These are phyloP conservation scores for Acer yangbiense DNA, from an alignment of 345 rosid genomes.

Conservation along the genomic window DNA sequence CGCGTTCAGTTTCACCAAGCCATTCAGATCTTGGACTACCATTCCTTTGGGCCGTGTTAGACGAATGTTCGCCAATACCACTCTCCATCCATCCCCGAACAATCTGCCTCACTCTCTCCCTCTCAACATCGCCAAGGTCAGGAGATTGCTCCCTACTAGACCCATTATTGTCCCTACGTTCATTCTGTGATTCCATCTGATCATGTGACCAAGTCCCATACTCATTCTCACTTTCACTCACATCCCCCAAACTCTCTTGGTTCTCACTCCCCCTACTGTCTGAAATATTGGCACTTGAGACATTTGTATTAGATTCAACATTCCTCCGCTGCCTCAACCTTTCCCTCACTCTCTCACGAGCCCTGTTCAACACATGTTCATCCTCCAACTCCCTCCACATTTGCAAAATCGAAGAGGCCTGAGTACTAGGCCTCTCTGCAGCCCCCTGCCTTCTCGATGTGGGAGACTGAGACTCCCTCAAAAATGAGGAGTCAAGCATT, in stretches of 20 bases:
- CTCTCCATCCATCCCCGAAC: constrained; percentile 94
- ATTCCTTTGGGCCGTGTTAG: constrained; percentile 61
- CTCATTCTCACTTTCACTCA: constrained; percentile 85
- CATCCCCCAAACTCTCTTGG: constrained; percentile 69
- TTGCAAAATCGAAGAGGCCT: constrained; percentile 82
- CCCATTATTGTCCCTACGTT: constrained; percentile 49
- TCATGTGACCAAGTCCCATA: constrained; percentile 77
- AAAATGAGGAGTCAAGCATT: constrained; percentile 91
- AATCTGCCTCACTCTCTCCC: constrained; percentile 97
- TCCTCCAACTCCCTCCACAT: constrained; percentile 99
- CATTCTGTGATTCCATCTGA: constrained; percentile 54
- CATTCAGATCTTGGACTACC: constrained; percentile 79
- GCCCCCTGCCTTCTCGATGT: constrained; percentile 72
- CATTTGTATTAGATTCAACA: constrained; percentile 54
- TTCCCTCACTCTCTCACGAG: constrained; percentile 78
- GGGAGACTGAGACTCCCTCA: constrained; percentile 85
- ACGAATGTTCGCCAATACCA: constrained; percentile 66
- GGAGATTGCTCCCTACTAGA: constrained; percentile 95
- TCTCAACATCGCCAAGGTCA: constrained; percentile 89
- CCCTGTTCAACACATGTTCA: constrained; percentile 85
- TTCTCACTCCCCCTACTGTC: constrained; percentile 70
- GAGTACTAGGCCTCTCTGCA: constrained; percentile 84
- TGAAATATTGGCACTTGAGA: constrained; percentile 46
- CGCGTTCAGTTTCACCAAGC: constrained; percentile 98
- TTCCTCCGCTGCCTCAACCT: constrained; percentile 76